Percentiles rank a stretch among this genome's conserved stretches.
These are phyloP conservation scores for Anisodus tanguticus DNA, from an alignment of 257 asterid species.

Conservation along the genomic window DNA sequence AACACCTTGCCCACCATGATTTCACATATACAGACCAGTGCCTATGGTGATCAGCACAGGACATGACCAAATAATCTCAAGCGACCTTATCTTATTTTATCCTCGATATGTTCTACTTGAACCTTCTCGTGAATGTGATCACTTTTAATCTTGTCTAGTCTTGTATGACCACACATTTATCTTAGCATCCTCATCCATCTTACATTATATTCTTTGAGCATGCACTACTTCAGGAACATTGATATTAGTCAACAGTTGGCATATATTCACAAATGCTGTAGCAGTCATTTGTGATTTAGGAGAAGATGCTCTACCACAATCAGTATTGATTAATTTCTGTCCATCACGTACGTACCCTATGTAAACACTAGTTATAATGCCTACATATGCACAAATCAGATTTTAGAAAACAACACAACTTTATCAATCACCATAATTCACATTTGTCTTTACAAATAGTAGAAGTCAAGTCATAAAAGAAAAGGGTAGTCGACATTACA, in stretches of 20 bases:
- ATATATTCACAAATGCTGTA: slow-evolving; percentile 12
- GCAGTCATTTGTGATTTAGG: not conserved
- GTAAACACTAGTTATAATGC: not conserved
- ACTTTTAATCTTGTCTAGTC: not conserved
- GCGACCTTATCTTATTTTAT: not conserved
- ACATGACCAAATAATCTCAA: not conserved
- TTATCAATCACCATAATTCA: not conserved
- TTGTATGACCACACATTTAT: not conserved
- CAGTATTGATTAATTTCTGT: not conserved
- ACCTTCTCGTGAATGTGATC: not conserved
- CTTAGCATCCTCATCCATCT: not conserved
- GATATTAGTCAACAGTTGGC: not conserved
- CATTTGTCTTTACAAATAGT: slow-evolving; percentile 10
- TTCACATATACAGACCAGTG: not conserved
- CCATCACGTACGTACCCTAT: not conserved
- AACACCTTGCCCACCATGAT: not conserved
- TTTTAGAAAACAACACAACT: not conserved
- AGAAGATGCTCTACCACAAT: not conserved
- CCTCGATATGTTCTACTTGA: not conserved
- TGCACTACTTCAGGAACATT: not conserved
- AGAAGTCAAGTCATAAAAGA: slow-evolving; percentile 23
- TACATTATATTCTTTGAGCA: slow-evolving; percentile 5
- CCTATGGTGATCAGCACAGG: not conserved
- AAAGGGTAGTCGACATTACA: not conserved
- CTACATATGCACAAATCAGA: not conserved